Base-by-base conservation (phyloP, 192 early-diverging fungal genomes). In the Coemansia sp. region DNA sequence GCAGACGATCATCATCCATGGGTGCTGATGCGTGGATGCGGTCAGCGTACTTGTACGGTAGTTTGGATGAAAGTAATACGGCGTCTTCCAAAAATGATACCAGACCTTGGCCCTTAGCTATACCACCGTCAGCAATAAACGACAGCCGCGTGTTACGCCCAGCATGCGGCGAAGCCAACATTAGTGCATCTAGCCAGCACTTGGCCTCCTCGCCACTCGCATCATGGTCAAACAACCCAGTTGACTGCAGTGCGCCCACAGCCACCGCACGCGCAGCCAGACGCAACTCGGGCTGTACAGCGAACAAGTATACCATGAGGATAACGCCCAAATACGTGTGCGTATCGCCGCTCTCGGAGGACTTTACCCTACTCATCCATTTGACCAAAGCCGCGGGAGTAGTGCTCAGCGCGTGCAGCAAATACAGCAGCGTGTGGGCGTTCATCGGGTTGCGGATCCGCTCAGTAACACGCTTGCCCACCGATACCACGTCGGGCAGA, bases 31-130 rank as follows among this genome's bases (percentile, higher is more conserved):
- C 62, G 55, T 66, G 45, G 29, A 83, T 62, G n/a, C 76, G 73
- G 32, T 77, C 80, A 14, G 72, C 80, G 42, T 83, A 75, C 41
- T 72, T 77, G 76, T 83, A 66, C 27, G 80, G 80, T 39, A 65
- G 72, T 50, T 66, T 68, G 17, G 69, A 41, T 1, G 80, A 76
- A 4, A 75, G 69, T 31, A 23, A 57, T 5, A 70, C 55, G 5
- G 80, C 75, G 2, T 68, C 69, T 55, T 83, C 80, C 9, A 83
- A n/a, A 37, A 77, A 74, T 5, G 41, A 34, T n/a, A 83, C 67
- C 11, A 77, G 63, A 6, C 38, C 32, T 11, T 67, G 72, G 7
- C 69, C 80, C 10, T 46, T 63, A 19, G 64, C 60, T 21, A 67
- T 37, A 3, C 58, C 25, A 5, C 38, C 58, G 5, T 58, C 59